Conservation (phyloP, 2,329 filamentous ascomycete genomes). For the Zymoseptoria pseudotritici region DNA sequence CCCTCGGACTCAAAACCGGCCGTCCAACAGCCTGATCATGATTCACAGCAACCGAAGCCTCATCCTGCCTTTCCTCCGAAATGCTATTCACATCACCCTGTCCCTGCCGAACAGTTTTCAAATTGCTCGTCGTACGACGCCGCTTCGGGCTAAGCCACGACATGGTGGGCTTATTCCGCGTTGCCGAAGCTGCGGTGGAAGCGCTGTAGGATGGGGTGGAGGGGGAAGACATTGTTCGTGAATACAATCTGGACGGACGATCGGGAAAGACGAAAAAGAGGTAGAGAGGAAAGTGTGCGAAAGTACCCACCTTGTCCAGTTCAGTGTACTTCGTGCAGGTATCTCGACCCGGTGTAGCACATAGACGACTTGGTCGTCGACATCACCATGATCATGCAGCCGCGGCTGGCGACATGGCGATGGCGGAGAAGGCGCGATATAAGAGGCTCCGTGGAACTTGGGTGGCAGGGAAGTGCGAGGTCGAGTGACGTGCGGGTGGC, state of each 20-base stretch:
- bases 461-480: background rate
- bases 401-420: background rate
- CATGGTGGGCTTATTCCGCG: constrained; percentile 7
- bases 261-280: background rate
- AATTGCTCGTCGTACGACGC: constrained; percentile 19
- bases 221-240: background rate
- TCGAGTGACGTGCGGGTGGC: background rate
- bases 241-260: background rate
- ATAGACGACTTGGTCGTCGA: background rate
- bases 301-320: no score
- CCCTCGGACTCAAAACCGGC: background rate
- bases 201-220: background rate
- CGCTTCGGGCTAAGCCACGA: constrained; percentile 23
- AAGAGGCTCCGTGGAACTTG: background rate
- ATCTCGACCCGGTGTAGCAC: no score
- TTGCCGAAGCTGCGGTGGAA: background rate
- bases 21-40: background rate
- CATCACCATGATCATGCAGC: background rate
- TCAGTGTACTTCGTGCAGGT: no score
- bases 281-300: background rate
- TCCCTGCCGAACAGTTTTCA: constrained; percentile 13
- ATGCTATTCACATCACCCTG: background rate
- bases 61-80: background rate
- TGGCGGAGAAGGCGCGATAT: background rate
- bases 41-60: background rate